Conservation (phyloP, 805 yeast species). For the Cyberlindnera japonica region DNA sequence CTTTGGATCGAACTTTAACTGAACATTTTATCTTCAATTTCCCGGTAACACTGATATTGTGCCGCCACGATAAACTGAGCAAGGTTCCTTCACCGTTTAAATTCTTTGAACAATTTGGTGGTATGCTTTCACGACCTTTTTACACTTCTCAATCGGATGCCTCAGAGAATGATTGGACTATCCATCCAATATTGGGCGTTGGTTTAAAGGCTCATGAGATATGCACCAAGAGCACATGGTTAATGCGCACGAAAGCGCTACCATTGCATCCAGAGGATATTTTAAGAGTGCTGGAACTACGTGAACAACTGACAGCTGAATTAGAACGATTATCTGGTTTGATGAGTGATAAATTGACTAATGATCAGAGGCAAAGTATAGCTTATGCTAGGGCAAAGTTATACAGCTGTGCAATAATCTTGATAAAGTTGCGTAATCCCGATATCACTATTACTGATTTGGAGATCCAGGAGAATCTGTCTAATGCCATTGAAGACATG, state of each 20-base stretch:
- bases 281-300: conserved; percentile 8
- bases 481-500: conserved; percentile 13
- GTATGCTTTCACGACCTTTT: conserved; percentile 13
- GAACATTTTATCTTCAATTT: conserved; percentile 27
- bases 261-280: conserved; percentile 17
- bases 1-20: conserved; percentile 21
- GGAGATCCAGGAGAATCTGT: conserved; percentile 13
- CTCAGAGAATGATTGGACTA: conserved; percentile 17
- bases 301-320: conserved; percentile 7
- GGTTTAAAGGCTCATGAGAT: conserved; percentile 20
- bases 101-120: conserved; percentile 24
- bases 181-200: conserved; percentile 26
- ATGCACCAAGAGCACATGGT: conserved; percentile 23
- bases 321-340: conserved; percentile 2
- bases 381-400: conserved; percentile 17
- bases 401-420: conserved; percentile 17
- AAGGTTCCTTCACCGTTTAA: conserved; percentile 26
- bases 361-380: conserved; percentile 17
- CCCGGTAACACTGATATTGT: conserved; percentile 25
- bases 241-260: conserved; percentile 17
- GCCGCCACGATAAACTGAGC: conserved; percentile 23
- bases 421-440: conserved; percentile 17
- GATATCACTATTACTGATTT: conserved; percentile 11
- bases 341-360: conserved; percentile 1
- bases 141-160: background rate